phyloP scores from a whole-genome alignment of 768 basidiomycete genomes.

The Termitomyces sp. region DNA sequence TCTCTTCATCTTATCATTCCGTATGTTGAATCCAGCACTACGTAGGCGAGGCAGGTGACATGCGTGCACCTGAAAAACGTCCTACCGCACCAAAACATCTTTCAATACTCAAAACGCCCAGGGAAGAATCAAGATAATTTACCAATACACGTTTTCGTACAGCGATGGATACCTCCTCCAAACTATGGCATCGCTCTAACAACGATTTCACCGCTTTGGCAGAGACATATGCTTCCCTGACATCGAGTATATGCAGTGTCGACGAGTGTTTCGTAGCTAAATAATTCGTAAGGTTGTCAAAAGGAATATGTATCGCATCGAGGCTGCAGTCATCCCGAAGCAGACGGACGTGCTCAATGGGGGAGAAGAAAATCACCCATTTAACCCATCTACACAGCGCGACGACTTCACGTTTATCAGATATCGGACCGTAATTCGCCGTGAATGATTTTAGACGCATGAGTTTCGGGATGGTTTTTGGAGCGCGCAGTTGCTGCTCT shows the following conservation, averaged over 20 bases:
- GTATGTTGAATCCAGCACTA: constrained; percentile 27
- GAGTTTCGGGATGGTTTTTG: constrained; percentile 16
- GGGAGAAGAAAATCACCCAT: constrained; percentile 23
- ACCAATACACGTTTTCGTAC: constrained; percentile 27
- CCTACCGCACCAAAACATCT: constrained; percentile 9
- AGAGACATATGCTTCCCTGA: constrained; percentile 12
- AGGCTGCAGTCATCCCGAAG: constrained; percentile 16
- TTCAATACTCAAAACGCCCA: background rate
- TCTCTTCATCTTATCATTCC: constrained; percentile 21
- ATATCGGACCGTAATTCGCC: constrained; percentile 18
- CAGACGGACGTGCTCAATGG: constrained; percentile 24
- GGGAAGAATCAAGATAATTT: constrained; percentile 2
- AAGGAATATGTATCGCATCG: constrained; percentile 12
- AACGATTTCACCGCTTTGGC: constrained; percentile 18
- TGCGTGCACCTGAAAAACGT: constrained; percentile 19
- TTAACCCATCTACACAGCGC: constrained; percentile 31
- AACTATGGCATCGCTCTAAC: constrained; percentile 19
- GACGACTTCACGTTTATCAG: constrained; percentile 14
- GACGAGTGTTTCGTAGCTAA: constrained; percentile 22
- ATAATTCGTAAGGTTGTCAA: constrained; percentile 29
- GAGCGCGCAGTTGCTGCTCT: constrained; percentile 37
- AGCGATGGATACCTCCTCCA: constrained; percentile 32
- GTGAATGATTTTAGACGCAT: constrained; percentile 25
- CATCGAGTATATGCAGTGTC: constrained; percentile 23
- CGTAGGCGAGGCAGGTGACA: constrained; percentile 20